These are phyloP conservation scores for Baudoinia panamericana DNA, from an alignment of 495 filamentous ascomycete genomes.

Conservation along the genomic window DNA sequence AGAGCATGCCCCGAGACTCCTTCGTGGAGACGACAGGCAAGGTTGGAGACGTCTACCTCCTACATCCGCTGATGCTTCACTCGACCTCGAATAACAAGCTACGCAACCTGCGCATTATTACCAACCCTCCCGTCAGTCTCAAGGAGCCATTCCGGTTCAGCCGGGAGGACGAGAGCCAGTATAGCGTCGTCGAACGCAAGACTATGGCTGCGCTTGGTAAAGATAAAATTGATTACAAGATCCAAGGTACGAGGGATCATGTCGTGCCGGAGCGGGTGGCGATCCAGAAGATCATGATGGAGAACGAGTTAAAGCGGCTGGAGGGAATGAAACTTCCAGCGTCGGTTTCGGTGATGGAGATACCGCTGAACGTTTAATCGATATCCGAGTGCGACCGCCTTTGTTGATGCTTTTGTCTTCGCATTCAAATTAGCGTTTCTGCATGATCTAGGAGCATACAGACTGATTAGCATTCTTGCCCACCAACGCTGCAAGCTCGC, in stretches of 20 bases:
- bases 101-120: conserved; percentile 28
- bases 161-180: conserved; percentile 41
- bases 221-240: conserved; percentile 48
- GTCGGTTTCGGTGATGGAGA: neutral
- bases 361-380: no score
- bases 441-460: no score
- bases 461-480: no score
- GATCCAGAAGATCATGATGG: conserved; percentile 40
- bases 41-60: conserved; percentile 10
- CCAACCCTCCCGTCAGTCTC: conserved; percentile 54
- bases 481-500: no score
- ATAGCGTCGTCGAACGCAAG: conserved; percentile 55
- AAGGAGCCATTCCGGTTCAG: conserved; percentile 53
- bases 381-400: no score
- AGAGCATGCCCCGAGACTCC: conserved; percentile 30
- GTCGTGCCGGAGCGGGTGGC: conserved; percentile 37
- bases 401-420: no score
- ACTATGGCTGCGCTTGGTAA: conserved; percentile 48
- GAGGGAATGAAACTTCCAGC: conserved; percentile 2
- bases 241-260: conserved; percentile 38
- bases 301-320: conserved; percentile 26
- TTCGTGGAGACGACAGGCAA: conserved; percentile 44
- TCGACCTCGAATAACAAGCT: conserved; percentile 6
- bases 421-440: no score
- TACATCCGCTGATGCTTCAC: conserved; percentile 14